Base-by-base conservation (phyloP, 2,329 filamentous ascomycete species). In the Ascochyta clinopodiicola region DNA sequence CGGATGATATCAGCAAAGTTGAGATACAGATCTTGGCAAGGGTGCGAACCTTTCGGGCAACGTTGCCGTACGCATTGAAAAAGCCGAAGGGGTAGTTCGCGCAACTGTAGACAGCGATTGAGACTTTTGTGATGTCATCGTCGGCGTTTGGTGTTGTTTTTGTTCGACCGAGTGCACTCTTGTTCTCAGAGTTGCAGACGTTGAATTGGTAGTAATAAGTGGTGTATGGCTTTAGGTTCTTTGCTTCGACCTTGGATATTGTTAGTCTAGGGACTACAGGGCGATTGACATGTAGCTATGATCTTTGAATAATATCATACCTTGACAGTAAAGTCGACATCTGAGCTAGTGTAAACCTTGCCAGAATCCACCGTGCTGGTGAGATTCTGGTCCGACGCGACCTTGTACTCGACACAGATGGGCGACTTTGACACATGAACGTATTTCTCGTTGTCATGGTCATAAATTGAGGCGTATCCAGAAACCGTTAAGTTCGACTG, bases 321-420 rank as follows among this genome's bases (percentile, higher is more conserved):
- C 80, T 91, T 91, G 56, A 91, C 78, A 0, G 89, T 92, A 67
- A 87, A 92, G 68, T 92, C 89, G 44, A 92, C 84, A 67, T 92
- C 89, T 1, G 85, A 88, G 25, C 83, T 89, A 0, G 89, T 92
- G 67, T 87, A 91, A 1, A 82, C 87, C 25, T 77, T 82, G 4
- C 88, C 89, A 2, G 77, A 78, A 44, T 82, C 79, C 2, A 84
- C 83, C 13, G 84, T 76, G 2, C 77, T 66, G 7, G 75, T 73
- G 27, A 84, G 78, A 24, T 77, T 74, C 44, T 79, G 65, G 60
- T 83, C 80, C 17, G 75, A 75, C 8, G 80, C 79, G 21, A 91
- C 82, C 55, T 81, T 83, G 80, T 86, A 92, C 37, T 87, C 80
- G 0, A 91, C 81, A 62, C 89, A 92, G 31, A 91, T 80, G 0